Evolutionary conservation across 2,329 filamentous ascomycete species (phyloP).

Genomic region (Rutstroemia sydowiana): DNA sequence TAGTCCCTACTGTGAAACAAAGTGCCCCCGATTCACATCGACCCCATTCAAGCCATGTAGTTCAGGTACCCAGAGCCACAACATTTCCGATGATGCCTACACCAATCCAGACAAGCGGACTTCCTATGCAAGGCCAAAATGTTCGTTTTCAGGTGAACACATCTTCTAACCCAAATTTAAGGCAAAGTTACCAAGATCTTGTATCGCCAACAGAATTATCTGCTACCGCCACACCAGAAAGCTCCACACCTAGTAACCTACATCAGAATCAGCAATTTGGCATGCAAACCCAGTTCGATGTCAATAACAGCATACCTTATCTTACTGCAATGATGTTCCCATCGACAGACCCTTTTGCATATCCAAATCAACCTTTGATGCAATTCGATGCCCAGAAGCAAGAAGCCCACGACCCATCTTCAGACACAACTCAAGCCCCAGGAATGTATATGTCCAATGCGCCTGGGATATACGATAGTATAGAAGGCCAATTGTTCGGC

Average conservation of each 20-base stretch:
- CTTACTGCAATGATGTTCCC: slow-evolving; percentile 76
- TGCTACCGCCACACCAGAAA: slow-evolving; percentile 23
- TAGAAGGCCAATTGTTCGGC: slow-evolving; percentile 67
- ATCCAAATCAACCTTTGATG: slow-evolving; percentile 67
- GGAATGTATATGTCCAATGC: slow-evolving; percentile 24
- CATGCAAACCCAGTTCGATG: slow-evolving; percentile 31
- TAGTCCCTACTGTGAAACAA: slow-evolving; percentile 30
- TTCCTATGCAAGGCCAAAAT: slow-evolving; percentile 13
- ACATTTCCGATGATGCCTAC: slow-evolving; percentile 26
- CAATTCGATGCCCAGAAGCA: slow-evolving; percentile 37
- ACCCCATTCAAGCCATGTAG: slow-evolving; percentile 11
- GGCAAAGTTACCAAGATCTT: slow-evolving; percentile 24
- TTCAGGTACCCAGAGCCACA: slow-evolving; percentile 17
- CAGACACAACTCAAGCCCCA: slow-evolving; percentile 10
- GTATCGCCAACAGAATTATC: slow-evolving; percentile 24
- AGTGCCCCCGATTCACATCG: slow-evolving; percentile 14
- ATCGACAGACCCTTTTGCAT: slow-evolving; percentile 69
- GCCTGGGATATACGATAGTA: slow-evolving; percentile 42
- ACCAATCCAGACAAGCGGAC: slow-evolving; percentile 18
- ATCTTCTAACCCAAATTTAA: slow-evolving; percentile 23
- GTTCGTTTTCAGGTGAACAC: slow-evolving; percentile 20
- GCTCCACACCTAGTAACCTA: slow-evolving; percentile 15
- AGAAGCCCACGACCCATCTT: slow-evolving; percentile 13
- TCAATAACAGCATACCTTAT: slow-evolving; percentile 45
- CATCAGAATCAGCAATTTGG: slow-evolving; percentile 15